Base-by-base conservation (phyloP, 345 rosid species). In the Mangifera indica region DNA sequence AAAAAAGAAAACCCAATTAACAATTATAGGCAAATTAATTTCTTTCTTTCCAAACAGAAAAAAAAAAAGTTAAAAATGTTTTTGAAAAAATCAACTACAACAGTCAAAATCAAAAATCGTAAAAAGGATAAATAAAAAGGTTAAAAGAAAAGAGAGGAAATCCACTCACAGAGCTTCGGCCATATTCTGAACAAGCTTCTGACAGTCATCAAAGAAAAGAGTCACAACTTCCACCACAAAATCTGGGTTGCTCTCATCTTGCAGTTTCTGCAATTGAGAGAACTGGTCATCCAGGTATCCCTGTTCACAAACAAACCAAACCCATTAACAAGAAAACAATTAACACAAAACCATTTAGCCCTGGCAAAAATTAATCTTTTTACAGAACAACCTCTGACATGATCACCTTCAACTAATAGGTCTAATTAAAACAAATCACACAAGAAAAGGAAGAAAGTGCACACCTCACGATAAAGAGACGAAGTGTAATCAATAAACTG, bases 161-260 rank as follows among this genome's bases (percentile, higher is more conserved):
- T 66, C 2, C 10, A 60, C 98, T 83, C 71, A 93, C 98, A 91
- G 72, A 15, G 91, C 87, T 64, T 48, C 77, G 66, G 84, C 83
- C 93, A 91, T 86, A 65, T 69, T 86, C 77, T 53, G 59, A 17
- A 93, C 81, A 75, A 91, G 91, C 83, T 87, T 89, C 56, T 86
- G 85, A 67, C 87, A 87, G 77, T 93, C 98, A 18, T 86, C 88
- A 78, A 91, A 91, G 93, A 93, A 93, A 26, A 88, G 88, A 77
- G 87, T 68, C 58, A 82, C 88, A 73, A 93, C 93, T 78, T 91
- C 96, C 62, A 78, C 58, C 46, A 88, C 90, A 84, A 91, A 91
- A 78, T 87, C 88, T 70, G 96, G 97, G 52, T 78, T 85, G 77
- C 79, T 86, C 73, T 86, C 98, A 78, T 93, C 98, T 83, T 89